Conservation (phyloP, 164 flowering plant species). For the Chimonanthus praecox region DNA sequence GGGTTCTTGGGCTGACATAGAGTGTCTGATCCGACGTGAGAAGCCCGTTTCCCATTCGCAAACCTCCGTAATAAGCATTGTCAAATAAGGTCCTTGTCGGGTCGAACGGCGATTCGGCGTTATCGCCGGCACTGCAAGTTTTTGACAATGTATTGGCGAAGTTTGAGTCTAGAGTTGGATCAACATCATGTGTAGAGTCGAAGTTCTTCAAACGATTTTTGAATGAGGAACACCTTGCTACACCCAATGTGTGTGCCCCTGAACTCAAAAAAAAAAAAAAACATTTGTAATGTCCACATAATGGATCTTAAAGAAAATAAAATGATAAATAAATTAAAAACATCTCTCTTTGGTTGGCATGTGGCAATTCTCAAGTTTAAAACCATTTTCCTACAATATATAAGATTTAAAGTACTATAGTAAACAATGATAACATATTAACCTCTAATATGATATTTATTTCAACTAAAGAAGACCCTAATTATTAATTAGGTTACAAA, state of each 20-base stretch:
- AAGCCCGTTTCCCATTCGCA: conserved; percentile 45
- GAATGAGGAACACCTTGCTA: conserved; percentile 84
- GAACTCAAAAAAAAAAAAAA: not conserved
- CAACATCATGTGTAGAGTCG: conserved; percentile 37
- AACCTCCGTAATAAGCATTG: conserved; percentile 44
- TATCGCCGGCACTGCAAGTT: conserved; percentile 68
- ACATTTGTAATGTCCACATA: no score
- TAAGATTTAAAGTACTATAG: no score
- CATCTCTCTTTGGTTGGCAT: no score
- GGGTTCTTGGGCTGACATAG: conserved; percentile 34
- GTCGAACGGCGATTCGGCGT: conserved; percentile 60
- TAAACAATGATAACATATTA: no score
- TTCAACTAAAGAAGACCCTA: not conserved
- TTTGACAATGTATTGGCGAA: conserved; percentile 41
- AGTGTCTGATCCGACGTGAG: conserved; percentile 76
- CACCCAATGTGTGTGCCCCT: conserved; percentile 88
- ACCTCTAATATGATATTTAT: no score
- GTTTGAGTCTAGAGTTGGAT: conserved; percentile 41
- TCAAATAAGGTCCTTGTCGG: conserved; percentile 55
- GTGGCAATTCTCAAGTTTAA: no score
- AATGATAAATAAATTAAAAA: no score
- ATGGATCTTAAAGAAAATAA: no score
- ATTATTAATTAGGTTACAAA: not conserved
- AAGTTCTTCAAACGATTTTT: conserved; percentile 49
- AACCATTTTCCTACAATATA: no score